phyloP scores from a whole-genome alignment of 495 filamentous ascomycete species.

The Penicillium manginii region DNA sequence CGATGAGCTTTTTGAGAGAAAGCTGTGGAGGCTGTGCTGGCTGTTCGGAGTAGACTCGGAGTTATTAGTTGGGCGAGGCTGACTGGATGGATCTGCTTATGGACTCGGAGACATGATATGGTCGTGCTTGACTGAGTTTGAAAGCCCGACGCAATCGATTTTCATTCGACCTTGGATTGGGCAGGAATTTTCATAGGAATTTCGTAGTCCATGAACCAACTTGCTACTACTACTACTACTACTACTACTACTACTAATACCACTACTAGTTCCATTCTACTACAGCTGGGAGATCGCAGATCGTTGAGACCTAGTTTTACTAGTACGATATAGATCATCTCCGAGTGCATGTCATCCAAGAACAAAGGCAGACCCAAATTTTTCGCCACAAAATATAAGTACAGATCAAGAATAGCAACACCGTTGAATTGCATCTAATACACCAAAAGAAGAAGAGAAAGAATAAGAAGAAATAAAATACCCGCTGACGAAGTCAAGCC shows the following conservation, averaged over 20 bases:
- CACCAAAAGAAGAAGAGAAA: conserved; percentile 12
- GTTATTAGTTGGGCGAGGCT: background rate
- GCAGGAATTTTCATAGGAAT: too few relatives aligned
- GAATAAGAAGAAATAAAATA: conserved; percentile 6
- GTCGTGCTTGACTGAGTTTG: too few relatives aligned
- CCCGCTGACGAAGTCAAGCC: conserved; percentile 6
- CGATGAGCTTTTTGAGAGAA: too few relatives aligned
- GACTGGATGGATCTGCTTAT: background rate
- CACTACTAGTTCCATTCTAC: too few relatives aligned
- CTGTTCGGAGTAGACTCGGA: background rate
- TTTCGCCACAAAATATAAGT: conserved; percentile 5
- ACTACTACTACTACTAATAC: too few relatives aligned
- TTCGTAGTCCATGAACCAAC: background rate
- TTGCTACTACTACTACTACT: too few relatives aligned
- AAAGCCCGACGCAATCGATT: too few relatives aligned
- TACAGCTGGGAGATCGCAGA: too few relatives aligned
- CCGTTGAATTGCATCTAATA: conserved; percentile 27
- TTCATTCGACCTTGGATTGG: too few relatives aligned
- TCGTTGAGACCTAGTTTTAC: too few relatives aligned
- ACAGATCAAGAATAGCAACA: conserved; percentile 5
- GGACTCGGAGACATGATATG: too few relatives aligned
- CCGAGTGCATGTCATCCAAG: background rate
- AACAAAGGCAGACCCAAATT: background rate
- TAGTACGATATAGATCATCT: background rate
- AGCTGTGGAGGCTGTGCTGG: background rate